Conservation (phyloP, 805 yeast genomes). For the Kuraishia molischiana region DNA sequence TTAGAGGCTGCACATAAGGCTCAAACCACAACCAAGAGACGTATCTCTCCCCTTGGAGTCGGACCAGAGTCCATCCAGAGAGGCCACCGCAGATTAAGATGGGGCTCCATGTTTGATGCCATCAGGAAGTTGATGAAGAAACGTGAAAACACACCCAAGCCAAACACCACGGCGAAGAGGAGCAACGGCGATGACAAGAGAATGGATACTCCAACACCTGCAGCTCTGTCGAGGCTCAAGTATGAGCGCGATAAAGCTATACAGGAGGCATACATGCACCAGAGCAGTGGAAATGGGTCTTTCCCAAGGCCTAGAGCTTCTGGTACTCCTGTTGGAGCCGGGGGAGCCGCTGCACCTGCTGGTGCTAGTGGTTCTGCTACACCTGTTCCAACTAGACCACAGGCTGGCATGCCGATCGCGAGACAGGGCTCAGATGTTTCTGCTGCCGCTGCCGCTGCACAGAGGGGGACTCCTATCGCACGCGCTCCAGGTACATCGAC, state of each 20-base stretch:
- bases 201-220: constrained; percentile 64
- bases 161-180: constrained; percentile 30
- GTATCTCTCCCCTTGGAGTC: constrained; percentile 90
- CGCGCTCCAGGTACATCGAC: neutral
- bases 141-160: constrained; percentile 68
- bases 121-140: constrained; percentile 84
- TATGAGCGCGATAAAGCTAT: constrained; percentile 78
- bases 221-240: constrained; percentile 75
- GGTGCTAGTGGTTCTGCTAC: neutral
- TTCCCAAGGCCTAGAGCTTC: constrained; percentile 1
- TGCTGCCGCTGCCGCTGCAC: no score
- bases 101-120: constrained; percentile 98
- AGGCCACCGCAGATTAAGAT: constrained; percentile 82
- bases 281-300: constrained; percentile 5
- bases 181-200: constrained; percentile 30
- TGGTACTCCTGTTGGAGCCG: neutral
- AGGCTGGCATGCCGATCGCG: no score
- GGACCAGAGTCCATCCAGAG: constrained; percentile 87
- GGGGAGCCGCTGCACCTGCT: neutral
- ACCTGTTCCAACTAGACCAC: no score
- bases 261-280: constrained; percentile 56
- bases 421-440: neutral
- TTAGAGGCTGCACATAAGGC: constrained; percentile 83
- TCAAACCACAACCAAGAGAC: constrained; percentile 78
- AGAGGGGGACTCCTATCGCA: no score